phyloP scores from a whole-genome alignment of 2,329 filamentous ascomycete genomes.

The Botrytis deweyae region DNA sequence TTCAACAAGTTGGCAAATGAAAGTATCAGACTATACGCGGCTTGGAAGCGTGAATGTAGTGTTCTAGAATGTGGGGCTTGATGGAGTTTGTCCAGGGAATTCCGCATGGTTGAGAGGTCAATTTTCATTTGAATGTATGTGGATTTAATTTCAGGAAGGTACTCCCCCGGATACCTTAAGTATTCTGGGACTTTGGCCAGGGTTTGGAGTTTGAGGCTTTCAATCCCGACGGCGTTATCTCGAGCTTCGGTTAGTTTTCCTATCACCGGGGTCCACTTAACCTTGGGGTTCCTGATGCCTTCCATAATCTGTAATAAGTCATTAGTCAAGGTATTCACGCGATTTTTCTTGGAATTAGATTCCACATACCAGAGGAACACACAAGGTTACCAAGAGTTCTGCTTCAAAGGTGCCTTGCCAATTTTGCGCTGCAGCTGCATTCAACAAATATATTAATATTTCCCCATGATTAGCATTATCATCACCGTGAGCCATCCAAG shows the following conservation, averaged over 20 bases:
- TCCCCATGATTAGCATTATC: neutral
- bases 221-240: neutral
- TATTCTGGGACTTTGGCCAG: neutral
- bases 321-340: neutral
- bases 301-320: neutral
- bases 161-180: neutral
- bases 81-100: neutral
- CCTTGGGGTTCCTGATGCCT: neutral
- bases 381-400: neutral
- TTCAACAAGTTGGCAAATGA: neutral
- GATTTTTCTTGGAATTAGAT: fast-evolving
- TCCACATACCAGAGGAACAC: neutral
- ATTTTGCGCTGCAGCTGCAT: neutral
- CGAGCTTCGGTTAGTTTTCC: slow-evolving; percentile 11
- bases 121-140: neutral
- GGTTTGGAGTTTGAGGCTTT: neutral
- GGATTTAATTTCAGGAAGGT: neutral
- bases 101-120: neutral
- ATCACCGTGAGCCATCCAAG: slow-evolving; percentile 2
- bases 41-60: slow-evolving; percentile 2
- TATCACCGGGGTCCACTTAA: neutral
- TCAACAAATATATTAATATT: neutral
- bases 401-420: neutral
- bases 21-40: neutral
- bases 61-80: neutral